phyloP scores from a whole-genome alignment of 257 asterid species.

The Leonotis leonurus region DNA sequence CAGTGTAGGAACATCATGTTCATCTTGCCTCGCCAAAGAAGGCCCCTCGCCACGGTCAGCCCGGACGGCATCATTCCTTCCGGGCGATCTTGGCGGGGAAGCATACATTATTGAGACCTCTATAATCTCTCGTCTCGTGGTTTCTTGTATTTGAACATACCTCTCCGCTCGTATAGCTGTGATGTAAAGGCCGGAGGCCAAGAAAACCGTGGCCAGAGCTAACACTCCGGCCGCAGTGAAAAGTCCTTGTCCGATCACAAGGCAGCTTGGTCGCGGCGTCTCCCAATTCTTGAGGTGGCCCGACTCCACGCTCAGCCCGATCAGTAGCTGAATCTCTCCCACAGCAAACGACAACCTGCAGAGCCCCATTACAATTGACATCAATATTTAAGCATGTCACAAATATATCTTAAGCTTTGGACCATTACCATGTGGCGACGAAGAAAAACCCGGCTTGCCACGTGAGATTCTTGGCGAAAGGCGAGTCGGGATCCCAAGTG shows the following conservation, averaged over 20 bases:
- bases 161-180: slow-evolving; percentile 49
- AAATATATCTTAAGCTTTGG: not conserved
- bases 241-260: slow-evolving; percentile 46
- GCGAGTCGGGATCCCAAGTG: slow-evolving; percentile 51
- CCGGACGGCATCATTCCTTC: slow-evolving; percentile 13
- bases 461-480: slow-evolving; percentile 35
- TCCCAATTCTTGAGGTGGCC: slow-evolving; percentile 81
- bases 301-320: slow-evolving; percentile 80
- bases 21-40: slow-evolving; percentile 20
- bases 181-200: slow-evolving; percentile 63
- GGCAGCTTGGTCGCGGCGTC: slow-evolving; percentile 42
- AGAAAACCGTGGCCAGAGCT: slow-evolving; percentile 53
- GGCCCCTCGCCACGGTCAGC: slow-evolving; percentile 42
- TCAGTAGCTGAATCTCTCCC: slow-evolving; percentile 64
- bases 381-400: not conserved
- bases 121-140: slow-evolving; percentile 29
- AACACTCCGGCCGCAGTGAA: slow-evolving; percentile 80
- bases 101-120: slow-evolving; percentile 53
- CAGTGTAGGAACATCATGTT: slow-evolving; percentile 28
- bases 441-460: slow-evolving; percentile 83
- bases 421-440: slow-evolving; percentile 70
- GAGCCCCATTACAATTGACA: not conserved
- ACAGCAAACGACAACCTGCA: slow-evolving; percentile 70
- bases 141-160: slow-evolving; percentile 29
- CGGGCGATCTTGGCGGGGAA: slow-evolving; percentile 59